phyloP scores from a whole-genome alignment of 192 early-diverging fungal species.

The Coemansia erecta region DNA sequence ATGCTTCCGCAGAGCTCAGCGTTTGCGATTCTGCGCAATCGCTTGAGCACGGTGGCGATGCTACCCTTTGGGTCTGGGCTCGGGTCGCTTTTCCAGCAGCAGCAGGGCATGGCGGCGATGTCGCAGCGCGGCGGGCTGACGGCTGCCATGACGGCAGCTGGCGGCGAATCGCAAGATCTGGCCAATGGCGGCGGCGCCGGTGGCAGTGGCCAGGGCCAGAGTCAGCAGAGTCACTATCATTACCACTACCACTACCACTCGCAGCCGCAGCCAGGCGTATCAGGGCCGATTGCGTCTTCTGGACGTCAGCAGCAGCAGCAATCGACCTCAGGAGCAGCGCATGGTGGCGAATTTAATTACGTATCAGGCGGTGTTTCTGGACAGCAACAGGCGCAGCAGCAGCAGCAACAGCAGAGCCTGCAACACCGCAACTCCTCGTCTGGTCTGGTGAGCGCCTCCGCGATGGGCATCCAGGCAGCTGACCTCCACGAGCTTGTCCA shows the following conservation, averaged over 20 bases:
- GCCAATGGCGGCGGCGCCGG: neutral
- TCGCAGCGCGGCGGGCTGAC: conserved; percentile 3
- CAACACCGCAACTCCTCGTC: conserved; percentile 13
- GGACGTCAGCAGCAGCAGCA: neutral
- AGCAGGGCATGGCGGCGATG: neutral
- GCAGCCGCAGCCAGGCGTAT: conserved; percentile 7
- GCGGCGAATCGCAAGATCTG: conserved; percentile 10
- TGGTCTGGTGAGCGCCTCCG: conserved; percentile 14
- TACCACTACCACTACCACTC: conserved; percentile 25
- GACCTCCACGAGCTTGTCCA: conserved; percentile 23
- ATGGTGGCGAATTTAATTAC: conserved; percentile 20
- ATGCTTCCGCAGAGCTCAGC: conserved; percentile 94
- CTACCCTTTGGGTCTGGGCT: conserved; percentile 12
- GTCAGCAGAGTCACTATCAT: conserved; percentile 19
- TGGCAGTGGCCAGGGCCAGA: too few species aligned
- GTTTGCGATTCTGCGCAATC: conserved; percentile 91
- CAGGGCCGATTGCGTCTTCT: too few species aligned
- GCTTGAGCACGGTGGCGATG: conserved; percentile 78
- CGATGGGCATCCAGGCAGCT: conserved; percentile 12
- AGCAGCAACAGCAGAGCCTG: conserved; percentile 35
- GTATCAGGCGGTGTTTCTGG: conserved; percentile 5
- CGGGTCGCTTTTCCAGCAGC: conserved; percentile 7
- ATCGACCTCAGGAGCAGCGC: neutral
- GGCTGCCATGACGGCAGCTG: neutral
- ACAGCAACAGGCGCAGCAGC: conserved; percentile 29